phyloP scores from a whole-genome alignment of 257 asterid genomes.

The Rauvolfia tetraphylla region DNA sequence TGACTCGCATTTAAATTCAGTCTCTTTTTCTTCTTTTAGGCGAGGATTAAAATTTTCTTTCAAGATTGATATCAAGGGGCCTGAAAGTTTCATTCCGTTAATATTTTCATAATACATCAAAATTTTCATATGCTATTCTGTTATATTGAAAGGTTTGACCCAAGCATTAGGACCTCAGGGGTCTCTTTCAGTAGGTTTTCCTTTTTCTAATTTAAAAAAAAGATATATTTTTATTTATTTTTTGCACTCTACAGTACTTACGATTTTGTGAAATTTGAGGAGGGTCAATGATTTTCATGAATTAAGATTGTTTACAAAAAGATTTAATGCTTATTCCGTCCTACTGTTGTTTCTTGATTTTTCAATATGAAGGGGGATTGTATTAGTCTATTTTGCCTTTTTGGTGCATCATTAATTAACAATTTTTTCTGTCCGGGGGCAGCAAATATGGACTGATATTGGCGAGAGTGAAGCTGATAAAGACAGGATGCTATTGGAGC shows the following conservation, averaged over 20 bases:
- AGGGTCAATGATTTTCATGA: not conserved
- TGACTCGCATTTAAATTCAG: not conserved
- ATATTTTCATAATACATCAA: not conserved
- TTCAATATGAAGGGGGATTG: not conserved
- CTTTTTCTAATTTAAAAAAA: not conserved
- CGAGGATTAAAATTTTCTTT: not conserved
- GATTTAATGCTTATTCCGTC: not conserved
- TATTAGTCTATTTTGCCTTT: not conserved
- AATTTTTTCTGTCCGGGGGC: constrained; percentile 22
- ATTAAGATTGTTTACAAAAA: not conserved
- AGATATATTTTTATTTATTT: not conserved
- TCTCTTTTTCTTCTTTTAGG: not conserved
- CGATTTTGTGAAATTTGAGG: not conserved
- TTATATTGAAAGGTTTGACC: not conserved
- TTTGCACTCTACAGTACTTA: not conserved
- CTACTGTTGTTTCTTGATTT: not conserved
- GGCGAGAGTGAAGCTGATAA: constrained; percentile 84
- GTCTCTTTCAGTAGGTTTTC: not conserved
- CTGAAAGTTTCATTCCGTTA: not conserved
- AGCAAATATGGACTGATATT: constrained; percentile 91
- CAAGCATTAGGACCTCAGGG: not conserved
- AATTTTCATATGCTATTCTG: not conserved
- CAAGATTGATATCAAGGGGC: not conserved
- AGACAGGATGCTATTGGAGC: constrained; percentile 73
- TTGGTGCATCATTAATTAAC: not conserved